Base-by-base conservation (phyloP, 2,329 filamentous ascomycete genomes). In the Bertia moriformis region DNA sequence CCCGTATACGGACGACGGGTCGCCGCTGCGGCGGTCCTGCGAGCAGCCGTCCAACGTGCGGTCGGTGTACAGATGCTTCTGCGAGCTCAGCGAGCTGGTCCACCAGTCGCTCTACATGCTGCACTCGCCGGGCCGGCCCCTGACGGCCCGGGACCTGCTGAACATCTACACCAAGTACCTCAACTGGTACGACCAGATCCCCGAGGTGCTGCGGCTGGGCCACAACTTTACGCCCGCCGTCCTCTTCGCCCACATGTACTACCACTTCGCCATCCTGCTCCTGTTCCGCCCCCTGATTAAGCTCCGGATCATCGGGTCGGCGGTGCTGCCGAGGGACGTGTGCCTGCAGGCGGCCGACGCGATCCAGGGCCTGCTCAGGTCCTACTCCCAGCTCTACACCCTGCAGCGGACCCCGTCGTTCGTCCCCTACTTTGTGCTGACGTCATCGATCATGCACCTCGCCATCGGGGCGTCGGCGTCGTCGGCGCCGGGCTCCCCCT, bases 221-320 rank as follows among this genome's bases (percentile, higher is more conserved):
- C 70, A 80, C 43, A 82, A 78, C 46, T 82, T 82, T 39, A 79
- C 80, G 3, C 80, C 82, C 10, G 76, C 83, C 36, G 78, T 85
- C 24, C 58, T 87, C 15, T 78, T 83, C 43, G 69, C 81, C 27
- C 81, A 86, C 52, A 78, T 83, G 76, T 75, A 82, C 45, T 81
- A 82, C 50, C 71, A 83, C 49, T 78, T 77, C 44, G 70, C 74
- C 19, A 78, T 79, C n/a, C 55, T 82, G 0, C 68, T 84, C n/a
- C 67, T 87, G 1, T 86, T 86, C 51, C 68, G 82, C 4, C 82
- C 82, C 0, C 65, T 86, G 27, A 77, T 84, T 49, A 83, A 73
- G 44, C 50, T 76, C 4, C 62, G 63, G 7, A 73, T 83, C 47
- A 67, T 79, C 37, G 71, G 73, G 5, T 81, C 76, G 4, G 68